Evolutionary conservation across 257 asterid genomes (phyloP), one percentile per base, ranked within the genome.

Genomic region (Orobanche coerulescens): DNA sequence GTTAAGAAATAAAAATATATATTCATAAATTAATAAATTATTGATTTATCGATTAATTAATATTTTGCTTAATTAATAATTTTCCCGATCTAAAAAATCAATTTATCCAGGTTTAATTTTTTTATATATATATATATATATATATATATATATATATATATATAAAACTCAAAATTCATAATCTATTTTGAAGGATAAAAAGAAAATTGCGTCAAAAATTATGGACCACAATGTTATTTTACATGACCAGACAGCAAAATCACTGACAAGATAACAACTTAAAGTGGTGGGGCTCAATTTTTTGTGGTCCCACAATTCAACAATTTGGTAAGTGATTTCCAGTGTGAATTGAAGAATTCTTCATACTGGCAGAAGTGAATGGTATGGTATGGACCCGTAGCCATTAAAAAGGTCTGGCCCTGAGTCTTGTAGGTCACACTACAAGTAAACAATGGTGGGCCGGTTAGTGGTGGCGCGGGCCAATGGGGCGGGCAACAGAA

Each of bases 341-440:
- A 54, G 64, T 0, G 4, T 4, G 36, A 30, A 30, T 30, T 30
- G 4, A 9, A 30, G 2, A 30, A 30, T 6, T 4, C 4, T 30
- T 30, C 7, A 30, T 30, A 30, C 4, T 30, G 6, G 57, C 68
- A 62, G 7, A 69, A 55, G 53, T 40, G 19, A 62, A 70, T 11
- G 53, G 23, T n/a, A n/a, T n/a, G n/a, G 1, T 11, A 7, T 43
- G 71, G 64, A 9, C 74, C 78, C 71, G 50, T 61, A 33, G 0
- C 8, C 42, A 46, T 52, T 66, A 28, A 16, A 10, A 24, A 37
- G 60, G 36, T 53, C 55, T 31, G 64, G 64, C 15, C 54, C 56
- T 13, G 7, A 30, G 1, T 33, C 20, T 7, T 46, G 23, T 33
- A 9, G 34, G 34, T 11, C 57, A 50, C 2, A 24, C 13, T 23